These are phyloP conservation scores for Suhomyces kunorum DNA, from an alignment of 1,139 yeast genomes.

Conservation along the genomic window DNA sequence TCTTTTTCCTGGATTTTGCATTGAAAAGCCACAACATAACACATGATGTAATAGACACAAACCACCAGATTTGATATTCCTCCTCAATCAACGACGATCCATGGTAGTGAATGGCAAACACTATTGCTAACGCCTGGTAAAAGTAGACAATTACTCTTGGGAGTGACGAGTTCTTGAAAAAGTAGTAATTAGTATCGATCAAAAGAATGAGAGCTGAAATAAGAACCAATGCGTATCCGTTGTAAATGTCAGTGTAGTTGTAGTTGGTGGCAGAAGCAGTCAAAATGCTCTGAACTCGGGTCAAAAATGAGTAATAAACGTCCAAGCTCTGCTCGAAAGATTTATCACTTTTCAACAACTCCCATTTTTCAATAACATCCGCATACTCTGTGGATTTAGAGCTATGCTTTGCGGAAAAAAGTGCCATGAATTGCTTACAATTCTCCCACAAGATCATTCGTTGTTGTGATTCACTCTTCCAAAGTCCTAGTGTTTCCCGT, in stretches of 20 bases:
- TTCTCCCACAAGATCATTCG: slow-evolving; percentile 54
- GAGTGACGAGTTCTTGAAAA: slow-evolving; percentile 15
- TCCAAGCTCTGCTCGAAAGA: slow-evolving; percentile 5
- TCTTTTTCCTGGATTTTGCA: slow-evolving; percentile 4
- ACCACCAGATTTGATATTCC: slow-evolving; percentile 97
- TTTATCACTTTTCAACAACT: background rate
- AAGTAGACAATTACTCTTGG: slow-evolving; percentile 21
- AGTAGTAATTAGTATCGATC: slow-evolving; percentile 22
- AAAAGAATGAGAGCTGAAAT: slow-evolving; percentile 28
- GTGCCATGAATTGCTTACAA: slow-evolving; percentile 55
- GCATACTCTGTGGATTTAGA: slow-evolving; percentile 8
- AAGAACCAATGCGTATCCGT: slow-evolving; percentile 41
- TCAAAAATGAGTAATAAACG: slow-evolving; percentile 42
- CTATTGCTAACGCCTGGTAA: slow-evolving; percentile 36
- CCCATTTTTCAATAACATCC: slow-evolving; percentile 18
- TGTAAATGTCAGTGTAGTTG: slow-evolving; percentile 50
- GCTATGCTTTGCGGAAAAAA: slow-evolving; percentile 31
- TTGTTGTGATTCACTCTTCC: slow-evolving; percentile 43
- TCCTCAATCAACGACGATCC: slow-evolving; percentile 96
- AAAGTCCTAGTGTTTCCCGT: slow-evolving; percentile 54
- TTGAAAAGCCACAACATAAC: slow-evolving; percentile 18
- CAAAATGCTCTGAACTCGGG: slow-evolving; percentile 53
- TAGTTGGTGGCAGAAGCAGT: slow-evolving; percentile 76
- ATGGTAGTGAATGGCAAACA: slow-evolving; percentile 64
- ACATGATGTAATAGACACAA: slow-evolving; percentile 47